Evolutionary conservation across 1,139 yeast species (phyloP), one percentile per base, ranked within the genome.

Genomic region (Pichia sp.): DNA sequence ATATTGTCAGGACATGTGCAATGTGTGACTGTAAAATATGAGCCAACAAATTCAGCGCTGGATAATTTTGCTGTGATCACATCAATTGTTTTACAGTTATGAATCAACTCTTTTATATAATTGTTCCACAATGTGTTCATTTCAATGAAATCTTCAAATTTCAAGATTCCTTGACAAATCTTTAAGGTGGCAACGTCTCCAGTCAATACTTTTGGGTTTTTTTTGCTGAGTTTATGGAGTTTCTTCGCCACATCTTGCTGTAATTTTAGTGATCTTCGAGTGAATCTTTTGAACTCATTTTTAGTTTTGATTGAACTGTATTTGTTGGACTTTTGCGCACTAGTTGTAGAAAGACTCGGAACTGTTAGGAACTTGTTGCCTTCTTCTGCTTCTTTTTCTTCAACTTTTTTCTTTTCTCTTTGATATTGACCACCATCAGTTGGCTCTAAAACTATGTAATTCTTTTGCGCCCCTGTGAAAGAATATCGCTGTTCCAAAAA

Each of bases 31-130:
- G 75, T 74, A 22, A 91, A 56, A 42, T 71, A 66, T 19, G 96
- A 82, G 2, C 99, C 98, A 60, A 86, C 87, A 67, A 78, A 87
- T 63, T 93, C 99, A 1, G 96, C 93, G 57, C 85, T 76, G 0
- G 93, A 78, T 36, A 91, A 69, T 61, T 85, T 84, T 4, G 81
- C 73, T 22, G 85, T 66, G 0, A 77, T 58, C 4, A 46, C 19
- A 26, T 69, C 69, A 9, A 72, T 51, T 16, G 62, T 55, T 21
- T 40, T 49, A 22, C 55, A 50, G 34, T 56, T 59, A 4, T 52
- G 47, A 4, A 85, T 57, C n/a, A 86, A 68, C 39, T 79, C 81
- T 31, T 68, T 69, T 52, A 82, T 78, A 62, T 87, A 87, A 13
- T 68, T 68, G 36, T 74, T 75, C 96, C 96, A 87, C 25, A 87